Percentiles rank a stretch among this genome's conserved stretches.
These are phyloP conservation scores for Thalassiosira mediterranea DNA, from an alignment of 352 stramenopile genomes.

Conservation along the genomic window DNA sequence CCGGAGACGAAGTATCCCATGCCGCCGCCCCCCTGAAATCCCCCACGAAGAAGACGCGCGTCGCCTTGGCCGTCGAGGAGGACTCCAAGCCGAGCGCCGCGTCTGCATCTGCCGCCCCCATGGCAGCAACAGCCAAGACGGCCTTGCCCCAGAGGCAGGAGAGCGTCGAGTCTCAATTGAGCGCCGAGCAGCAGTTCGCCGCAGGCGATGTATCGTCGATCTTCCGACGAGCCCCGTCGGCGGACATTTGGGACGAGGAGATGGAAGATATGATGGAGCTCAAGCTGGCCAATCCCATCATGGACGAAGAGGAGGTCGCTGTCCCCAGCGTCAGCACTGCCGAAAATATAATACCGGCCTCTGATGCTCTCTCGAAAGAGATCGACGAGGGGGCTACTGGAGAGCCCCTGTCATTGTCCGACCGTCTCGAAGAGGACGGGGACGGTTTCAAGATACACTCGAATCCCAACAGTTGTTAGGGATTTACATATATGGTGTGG, in stretches of 20 bases:
- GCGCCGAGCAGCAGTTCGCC: background rate
- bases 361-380: background rate
- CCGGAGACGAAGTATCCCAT: too few species aligned
- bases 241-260: constrained; percentile 24
- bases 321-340: background rate
- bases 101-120: background rate
- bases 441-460: too few species aligned
- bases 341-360: background rate
- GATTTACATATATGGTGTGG: too few species aligned
- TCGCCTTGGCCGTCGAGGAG: constrained; percentile 2
- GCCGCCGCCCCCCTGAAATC: background rate
- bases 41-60: constrained; percentile 3
- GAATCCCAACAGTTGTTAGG: too few species aligned
- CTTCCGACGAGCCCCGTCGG: constrained; percentile 5
- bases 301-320: constrained; percentile 11
- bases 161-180: background rate
- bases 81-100: constrained; percentile 7
- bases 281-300: constrained; percentile 26
- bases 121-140: background rate
- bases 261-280: constrained; percentile 39
- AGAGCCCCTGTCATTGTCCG: too few species aligned
- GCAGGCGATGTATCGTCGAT: background rate
- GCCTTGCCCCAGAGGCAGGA: constrained; percentile 1
- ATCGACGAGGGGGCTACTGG: too few species aligned
- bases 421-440: too few species aligned